Base-by-base conservation (phyloP, 1,284 basidiomycete genomes). In the Testicularia cyperi region DNA sequence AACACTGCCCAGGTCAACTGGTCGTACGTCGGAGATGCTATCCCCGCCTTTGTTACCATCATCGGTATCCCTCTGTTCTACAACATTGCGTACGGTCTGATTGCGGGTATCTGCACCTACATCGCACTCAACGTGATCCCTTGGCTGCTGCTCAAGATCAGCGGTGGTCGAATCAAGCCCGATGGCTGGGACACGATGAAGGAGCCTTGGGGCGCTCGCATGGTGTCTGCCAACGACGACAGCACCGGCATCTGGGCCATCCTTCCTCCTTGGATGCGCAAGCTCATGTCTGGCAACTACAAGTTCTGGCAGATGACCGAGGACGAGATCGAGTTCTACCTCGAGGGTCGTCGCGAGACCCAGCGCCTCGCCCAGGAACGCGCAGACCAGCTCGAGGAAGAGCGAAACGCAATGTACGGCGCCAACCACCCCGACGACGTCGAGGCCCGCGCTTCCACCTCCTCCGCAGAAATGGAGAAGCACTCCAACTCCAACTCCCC, bases 11-110 rank as follows among this genome's bases (percentile, higher is more conserved):
- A 88, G 47, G 87, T 92, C 78, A 92, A 91, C 78, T 92, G 90
- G 89, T 82, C 86, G 72, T 92, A 82, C 86, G 29, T 88, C 8
- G 71, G 89, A 21, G 90, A 92, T 75, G 84, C 87, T 13, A 82
- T 92, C 3, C 90, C 90, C 1, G 65, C 62, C 4, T 68, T 58
- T 31, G 29, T 69, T 39, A 72, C 31, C 41, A 68, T 68, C 33
- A 54, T 58, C 25, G 39, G 30, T 37, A 40, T 52, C 31, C 68
- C 69, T 9, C 67, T 72, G 37, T 62, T 65, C 54, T 73, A 55
- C 71, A 88, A 86, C 81, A 90, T 92, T 72, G 88, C 89, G 22
- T 91, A 92, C 75, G 90, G 89, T 65, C 85, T 92, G 70, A 90
- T 92, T 56, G 86, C 86, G 0, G 89, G 88, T 38, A 81, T 91